These are phyloP conservation scores for Auriscalpium microsporum DNA, from an alignment of 768 basidiomycete species.

Conservation along the genomic window DNA sequence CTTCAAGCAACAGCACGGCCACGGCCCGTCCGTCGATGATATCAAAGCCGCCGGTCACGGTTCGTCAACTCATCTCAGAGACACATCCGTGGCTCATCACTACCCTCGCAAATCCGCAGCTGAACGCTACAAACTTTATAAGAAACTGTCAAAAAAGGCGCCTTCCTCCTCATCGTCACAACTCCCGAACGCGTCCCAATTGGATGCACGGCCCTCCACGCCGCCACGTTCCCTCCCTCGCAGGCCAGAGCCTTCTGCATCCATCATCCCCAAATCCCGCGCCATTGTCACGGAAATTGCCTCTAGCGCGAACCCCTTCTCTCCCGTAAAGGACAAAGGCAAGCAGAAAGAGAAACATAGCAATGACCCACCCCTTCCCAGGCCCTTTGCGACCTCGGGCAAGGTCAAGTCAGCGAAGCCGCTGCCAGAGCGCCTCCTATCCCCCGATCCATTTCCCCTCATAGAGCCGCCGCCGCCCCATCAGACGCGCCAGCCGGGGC, in stretches of 20 bases:
- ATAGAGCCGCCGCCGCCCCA: slow-evolving; percentile 18
- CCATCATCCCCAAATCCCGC: slow-evolving; percentile 43
- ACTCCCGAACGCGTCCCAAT: slow-evolving; percentile 27
- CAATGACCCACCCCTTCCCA: slow-evolving; percentile 15
- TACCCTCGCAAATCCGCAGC: slow-evolving; percentile 34
- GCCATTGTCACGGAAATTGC: slow-evolving; percentile 42
- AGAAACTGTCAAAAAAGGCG: slow-evolving; percentile 52
- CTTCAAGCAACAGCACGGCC: slow-evolving; percentile 47
- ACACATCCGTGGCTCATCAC: slow-evolving; percentile 10
- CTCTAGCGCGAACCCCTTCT: slow-evolving; percentile 67
- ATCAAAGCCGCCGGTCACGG: slow-evolving; percentile 60
- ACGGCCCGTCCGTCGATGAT: slow-evolving; percentile 60
- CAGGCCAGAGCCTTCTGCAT: slow-evolving; percentile 24
- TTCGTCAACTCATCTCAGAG: slow-evolving; percentile 26
- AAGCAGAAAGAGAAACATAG: slow-evolving; percentile 28
- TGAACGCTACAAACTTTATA: slow-evolving; percentile 76
- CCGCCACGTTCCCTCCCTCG: slow-evolving; percentile 24
- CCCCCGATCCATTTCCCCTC: slow-evolving; percentile 35
- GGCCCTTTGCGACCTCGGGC: slow-evolving; percentile 40
- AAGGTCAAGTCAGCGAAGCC: slow-evolving; percentile 20
- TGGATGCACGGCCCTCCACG: slow-evolving; percentile 23
- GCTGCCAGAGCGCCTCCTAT: slow-evolving; percentile 20
- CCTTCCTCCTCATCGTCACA: slow-evolving; percentile 21
- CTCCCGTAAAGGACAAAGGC: slow-evolving; percentile 62
- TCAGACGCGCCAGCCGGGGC: slow-evolving; percentile 7